Evolutionary conservation across 306 rosid species (phyloP), one percentile per base, ranked within the genome.

Genomic region (Ammopiptanthus mongolicus): DNA sequence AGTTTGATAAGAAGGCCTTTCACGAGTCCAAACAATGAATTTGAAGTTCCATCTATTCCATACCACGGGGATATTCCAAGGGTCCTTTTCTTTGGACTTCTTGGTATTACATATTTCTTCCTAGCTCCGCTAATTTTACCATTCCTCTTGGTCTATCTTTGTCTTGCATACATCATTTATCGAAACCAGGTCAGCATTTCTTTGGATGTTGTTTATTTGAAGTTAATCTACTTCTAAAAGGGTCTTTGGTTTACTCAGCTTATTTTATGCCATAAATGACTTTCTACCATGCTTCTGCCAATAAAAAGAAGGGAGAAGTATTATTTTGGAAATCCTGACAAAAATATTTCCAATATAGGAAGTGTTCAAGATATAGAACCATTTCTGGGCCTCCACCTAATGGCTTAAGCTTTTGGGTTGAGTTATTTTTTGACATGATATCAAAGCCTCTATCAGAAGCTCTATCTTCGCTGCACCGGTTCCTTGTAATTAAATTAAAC

Each of bases 121-220:
- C 84, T 87, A n/a, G 99, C 99, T 83, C 99, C 99, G 23, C 78
- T 95, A 5, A 95, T 92, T 82, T 82, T 95, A 66, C 99, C 99
- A 33, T 95, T 95, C 86, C 90, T 95, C 74, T 79, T 95, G 85
- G 73, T 74, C 31, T 92, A 92, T 87, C 86, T 86, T 51, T 89
- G 93, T 76, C 85, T 95, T 21, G 96, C 86, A 41, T 95, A 85
- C 88, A 84, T 95, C 68, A 64, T 95, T 61, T 95, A 52, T 81
- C 88, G 88, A 46, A 92, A 95, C 82, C 99, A 95, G 97, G 99
- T 92, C 44, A 55, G 91, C 29, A 15, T 73, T 79, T 76, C 29
- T 68, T 22, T 36, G 13, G 17, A 17, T 25, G 1, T 25, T 39
- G 0, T 36, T 41, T 15, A 14, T 55, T 34, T 76, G 3, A 48